Evolutionary conservation across 495 filamentous ascomycete species (phyloP).

Genomic region (Aspergillus cavernicola): DNA sequence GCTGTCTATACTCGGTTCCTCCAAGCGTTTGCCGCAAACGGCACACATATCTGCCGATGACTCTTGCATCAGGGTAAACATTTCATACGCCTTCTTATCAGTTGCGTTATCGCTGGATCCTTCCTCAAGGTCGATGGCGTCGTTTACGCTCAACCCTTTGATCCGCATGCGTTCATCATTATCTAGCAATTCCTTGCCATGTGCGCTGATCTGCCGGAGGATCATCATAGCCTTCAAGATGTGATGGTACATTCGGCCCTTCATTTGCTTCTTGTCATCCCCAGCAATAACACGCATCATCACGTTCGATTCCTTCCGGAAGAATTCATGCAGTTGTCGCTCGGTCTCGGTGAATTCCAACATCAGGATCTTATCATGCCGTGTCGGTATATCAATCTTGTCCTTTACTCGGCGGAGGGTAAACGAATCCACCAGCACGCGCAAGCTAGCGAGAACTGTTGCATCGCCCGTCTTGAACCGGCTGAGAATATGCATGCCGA

Average conservation of each 20-base stretch:
- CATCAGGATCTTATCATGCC: slow-evolving; percentile 65
- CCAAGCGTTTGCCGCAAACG: slow-evolving; percentile 62
- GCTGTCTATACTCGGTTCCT: slow-evolving; percentile 37
- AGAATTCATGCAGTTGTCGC: slow-evolving; percentile 54
- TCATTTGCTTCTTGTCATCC: slow-evolving; percentile 56
- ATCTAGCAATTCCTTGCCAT: slow-evolving; percentile 82
- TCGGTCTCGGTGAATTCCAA: slow-evolving; percentile 57
- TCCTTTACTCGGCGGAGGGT: slow-evolving; percentile 92
- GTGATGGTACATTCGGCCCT: slow-evolving; percentile 80
- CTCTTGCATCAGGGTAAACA: slow-evolving; percentile 76
- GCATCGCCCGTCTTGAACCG: slow-evolving; percentile 78
- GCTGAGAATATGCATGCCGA: slow-evolving; percentile 70
- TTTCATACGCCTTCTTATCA: slow-evolving; percentile 72
- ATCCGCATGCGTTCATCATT: slow-evolving; percentile 74
- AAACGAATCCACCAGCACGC: slow-evolving; percentile 87
- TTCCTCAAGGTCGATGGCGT: slow-evolving; percentile 82
- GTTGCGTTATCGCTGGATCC: slow-evolving; percentile 59
- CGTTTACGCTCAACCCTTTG: slow-evolving; percentile 71
- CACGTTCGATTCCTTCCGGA: slow-evolving; percentile 59
- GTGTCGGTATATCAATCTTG: slow-evolving; percentile 73
- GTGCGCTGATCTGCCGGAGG: slow-evolving; percentile 84
- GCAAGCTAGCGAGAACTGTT: slow-evolving; percentile 76
- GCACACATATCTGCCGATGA: slow-evolving; percentile 67
- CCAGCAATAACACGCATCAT: slow-evolving; percentile 54
- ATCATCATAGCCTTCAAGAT: slow-evolving; percentile 88